Percentiles rank a stretch among this genome's conserved stretches.
phyloP scores from a whole-genome alignment of 73 alveolate species.

The Paramecium caudatum region DNA sequence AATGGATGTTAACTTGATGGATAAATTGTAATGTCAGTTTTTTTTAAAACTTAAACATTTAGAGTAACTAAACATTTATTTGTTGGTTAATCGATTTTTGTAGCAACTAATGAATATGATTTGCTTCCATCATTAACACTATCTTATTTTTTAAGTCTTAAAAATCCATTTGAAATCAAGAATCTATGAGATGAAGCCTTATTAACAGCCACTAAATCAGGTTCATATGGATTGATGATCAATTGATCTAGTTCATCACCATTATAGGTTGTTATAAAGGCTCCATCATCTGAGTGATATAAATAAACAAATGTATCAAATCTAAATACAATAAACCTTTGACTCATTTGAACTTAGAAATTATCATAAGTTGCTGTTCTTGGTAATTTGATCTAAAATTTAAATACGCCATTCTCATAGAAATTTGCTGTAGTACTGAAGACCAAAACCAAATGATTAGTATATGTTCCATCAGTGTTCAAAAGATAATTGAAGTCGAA shows the following conservation, averaged over 20 bases:
- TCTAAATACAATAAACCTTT: not conserved
- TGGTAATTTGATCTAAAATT: not conserved
- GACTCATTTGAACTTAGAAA: conserved; percentile 27
- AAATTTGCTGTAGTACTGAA: not conserved
- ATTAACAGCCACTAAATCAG: conserved; percentile 39
- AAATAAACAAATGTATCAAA: not conserved
- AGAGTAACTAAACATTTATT: conserved; percentile 22
- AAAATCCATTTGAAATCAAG: conserved; percentile 3
- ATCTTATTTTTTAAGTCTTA: conserved; percentile 5
- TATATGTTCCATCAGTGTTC: not conserved
- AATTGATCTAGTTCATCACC: not conserved
- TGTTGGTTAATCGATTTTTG: not conserved
- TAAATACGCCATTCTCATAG: conserved; percentile 33
- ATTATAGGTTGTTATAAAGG: not conserved
- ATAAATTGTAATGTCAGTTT: not conserved
- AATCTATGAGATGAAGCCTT: conserved; percentile 16
- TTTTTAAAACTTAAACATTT: not conserved
- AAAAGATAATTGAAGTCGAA: conserved; percentile 24
- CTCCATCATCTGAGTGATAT: conserved; percentile 12
- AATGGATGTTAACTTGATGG: not conserved
- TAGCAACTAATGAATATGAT: not conserved
- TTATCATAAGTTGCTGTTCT: not conserved
- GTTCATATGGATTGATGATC: conserved; percentile 62
- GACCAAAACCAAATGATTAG: conserved; percentile 28
- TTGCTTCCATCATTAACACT: not conserved